These are phyloP conservation scores for Corymbia citriodora DNA, from an alignment of 441 rosid species.

Conservation along the genomic window DNA sequence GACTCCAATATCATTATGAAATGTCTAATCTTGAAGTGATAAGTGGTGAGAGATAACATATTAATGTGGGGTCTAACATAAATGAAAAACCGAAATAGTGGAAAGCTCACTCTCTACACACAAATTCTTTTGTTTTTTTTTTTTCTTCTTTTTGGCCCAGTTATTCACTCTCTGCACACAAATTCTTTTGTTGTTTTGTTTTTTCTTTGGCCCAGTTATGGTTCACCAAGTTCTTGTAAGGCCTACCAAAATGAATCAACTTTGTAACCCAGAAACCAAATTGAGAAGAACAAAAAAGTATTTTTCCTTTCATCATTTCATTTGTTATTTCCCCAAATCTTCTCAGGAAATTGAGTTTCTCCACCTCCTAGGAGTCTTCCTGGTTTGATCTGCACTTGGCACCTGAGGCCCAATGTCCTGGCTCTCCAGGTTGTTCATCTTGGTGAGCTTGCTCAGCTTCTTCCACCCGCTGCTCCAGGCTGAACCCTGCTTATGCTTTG, in stretches of 20 bases:
- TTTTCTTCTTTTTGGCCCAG: not conserved
- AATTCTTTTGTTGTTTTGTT: not conserved
- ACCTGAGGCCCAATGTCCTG: constrained; percentile 52
- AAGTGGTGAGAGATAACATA: fast-evolving
- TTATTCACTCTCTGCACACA: not conserved
- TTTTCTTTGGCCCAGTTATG: not conserved
- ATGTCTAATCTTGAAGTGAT: fast-evolving
- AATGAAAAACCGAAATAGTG: not conserved
- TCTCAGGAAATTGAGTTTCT: constrained; percentile 85
- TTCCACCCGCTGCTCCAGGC: constrained; percentile 94
- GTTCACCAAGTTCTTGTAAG: not conserved
- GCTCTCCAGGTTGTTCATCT: constrained; percentile 51
- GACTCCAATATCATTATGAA: not conserved
- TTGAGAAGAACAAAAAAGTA: not conserved
- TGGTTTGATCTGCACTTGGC: constrained; percentile 38
- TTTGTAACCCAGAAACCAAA: not conserved
- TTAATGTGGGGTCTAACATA: not conserved
- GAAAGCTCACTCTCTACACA: not conserved
- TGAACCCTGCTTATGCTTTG: constrained; percentile 63
- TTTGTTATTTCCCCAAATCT: not conserved
- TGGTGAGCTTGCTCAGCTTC: constrained; percentile 80
- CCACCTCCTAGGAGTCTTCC: constrained; percentile 89
- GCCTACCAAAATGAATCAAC: not conserved
- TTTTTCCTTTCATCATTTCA: not conserved
- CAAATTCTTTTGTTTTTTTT: not conserved